Base-by-base conservation (phyloP, 306 rosid species). In the Oemleria cerasiformis region DNA sequence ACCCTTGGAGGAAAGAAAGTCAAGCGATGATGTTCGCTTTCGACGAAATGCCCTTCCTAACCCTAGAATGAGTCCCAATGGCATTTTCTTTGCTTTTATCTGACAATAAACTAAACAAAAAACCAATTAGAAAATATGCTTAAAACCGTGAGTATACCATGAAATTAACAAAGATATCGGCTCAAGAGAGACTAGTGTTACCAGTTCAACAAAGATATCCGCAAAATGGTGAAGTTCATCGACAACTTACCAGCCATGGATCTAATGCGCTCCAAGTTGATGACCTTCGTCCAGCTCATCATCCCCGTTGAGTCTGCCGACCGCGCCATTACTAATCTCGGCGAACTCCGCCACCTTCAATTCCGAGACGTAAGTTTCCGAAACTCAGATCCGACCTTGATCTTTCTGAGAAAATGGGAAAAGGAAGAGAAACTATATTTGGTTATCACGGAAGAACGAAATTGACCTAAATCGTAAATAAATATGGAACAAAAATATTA, bases 201-300 rank as follows among this genome's bases (percentile, higher is more conserved):
- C 63, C 19, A 14, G 19, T 38, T 15, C 45, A 61, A 61, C 41
- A 59, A 15, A 30, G 36, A 30, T 30, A 30, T 30, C 36, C n/a
- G n/a, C n/a, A 88, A 92, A 86, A 91, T 89, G 96, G 96, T 78
- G 11, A 77, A 86, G 77, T 95, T 95, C 80, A 62, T 88, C 4
- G 90, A 89, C 49, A 89, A 88, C 79, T 76, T 91, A 67, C 88
- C 96, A 58, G 45, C 96, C 41, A 91, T 91, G 97, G 99, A 95
- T 89, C 93, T 95, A 88, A 88, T 91, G 97, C 97, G 99, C 75
- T 95, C 99, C 45, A 97, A 95, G 97, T 86, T 85, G 96, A 95
- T 95, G 99, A 85, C 90, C 60, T 85, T 91, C 66, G 96, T 88
- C 60, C 99, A 91, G 84, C 97, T 95, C 83, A 95, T 95, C 76